Conservation (phyloP, 495 filamentous ascomycete species). For the Penicillium bialowiezense region DNA sequence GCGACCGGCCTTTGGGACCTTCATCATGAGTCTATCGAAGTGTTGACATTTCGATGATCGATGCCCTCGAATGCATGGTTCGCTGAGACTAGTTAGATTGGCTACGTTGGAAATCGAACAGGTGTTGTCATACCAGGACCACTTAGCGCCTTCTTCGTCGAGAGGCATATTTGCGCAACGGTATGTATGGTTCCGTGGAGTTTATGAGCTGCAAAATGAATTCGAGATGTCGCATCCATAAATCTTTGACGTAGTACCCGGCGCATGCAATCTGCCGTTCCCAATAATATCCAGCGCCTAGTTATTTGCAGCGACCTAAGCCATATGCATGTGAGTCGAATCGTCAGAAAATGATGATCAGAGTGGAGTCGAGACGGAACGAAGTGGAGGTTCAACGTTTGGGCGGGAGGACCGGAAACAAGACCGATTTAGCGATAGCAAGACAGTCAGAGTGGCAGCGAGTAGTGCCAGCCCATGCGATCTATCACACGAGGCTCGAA, state of each 20-base stretch:
- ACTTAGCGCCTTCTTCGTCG: constrained; percentile 48
- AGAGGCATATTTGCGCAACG: constrained; percentile 37
- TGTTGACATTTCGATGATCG: constrained; percentile 83
- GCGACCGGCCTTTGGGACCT: constrained; percentile 76
- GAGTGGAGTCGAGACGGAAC: constrained; percentile 8
- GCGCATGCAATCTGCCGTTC: constrained; percentile 4
- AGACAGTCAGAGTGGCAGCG: background rate
- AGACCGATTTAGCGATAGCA: background rate
- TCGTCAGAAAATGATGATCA: background rate
- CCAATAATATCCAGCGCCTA: constrained; percentile 1
- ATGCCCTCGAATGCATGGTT: constrained; percentile 83
- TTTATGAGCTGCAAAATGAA: background rate
- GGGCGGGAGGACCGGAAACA: constrained; percentile 9
- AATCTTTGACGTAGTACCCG: background rate
- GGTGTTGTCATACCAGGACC: constrained; percentile 46
- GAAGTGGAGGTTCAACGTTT: constrained; percentile 5
- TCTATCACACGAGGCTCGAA: background rate
- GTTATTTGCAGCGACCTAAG: background rate
- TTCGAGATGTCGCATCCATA: constrained; percentile 4
- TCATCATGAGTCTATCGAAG: constrained; percentile 69
- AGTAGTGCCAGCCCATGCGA: background rate
- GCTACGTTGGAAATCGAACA: background rate
- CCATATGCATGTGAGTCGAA: constrained; percentile 2
- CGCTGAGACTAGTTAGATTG: constrained; percentile 41
- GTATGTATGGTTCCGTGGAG: constrained; percentile 1